Evolutionary conservation across 2,329 filamentous ascomycete genomes (phyloP).

Genomic region (Fusarium anguioides): DNA sequence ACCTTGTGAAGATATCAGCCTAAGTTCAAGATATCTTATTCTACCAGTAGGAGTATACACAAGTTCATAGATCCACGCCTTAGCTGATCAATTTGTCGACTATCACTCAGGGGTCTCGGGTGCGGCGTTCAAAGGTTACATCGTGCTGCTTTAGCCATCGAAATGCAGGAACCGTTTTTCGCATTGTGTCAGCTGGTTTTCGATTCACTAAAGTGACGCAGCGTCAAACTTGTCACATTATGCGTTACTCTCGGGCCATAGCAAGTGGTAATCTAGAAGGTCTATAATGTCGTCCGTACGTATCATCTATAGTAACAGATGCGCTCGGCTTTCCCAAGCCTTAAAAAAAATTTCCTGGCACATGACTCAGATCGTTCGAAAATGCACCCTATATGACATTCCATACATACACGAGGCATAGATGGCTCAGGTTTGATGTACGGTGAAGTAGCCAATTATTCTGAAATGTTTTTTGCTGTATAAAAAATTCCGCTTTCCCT

Average conservation of each 20-base stretch:
- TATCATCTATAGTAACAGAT: slow-evolving; percentile 32
- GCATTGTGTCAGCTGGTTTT: neutral
- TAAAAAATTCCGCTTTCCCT: slow-evolving; percentile 35
- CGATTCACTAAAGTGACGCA: neutral
- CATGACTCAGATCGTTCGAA: slow-evolving; percentile 18
- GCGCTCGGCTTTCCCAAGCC: slow-evolving; percentile 7
- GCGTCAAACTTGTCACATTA: slow-evolving; percentile 1
- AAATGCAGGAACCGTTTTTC: slow-evolving; percentile 22
- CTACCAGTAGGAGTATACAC: no score
- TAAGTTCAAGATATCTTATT: no score
- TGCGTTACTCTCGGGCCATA: neutral
- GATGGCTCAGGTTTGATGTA: slow-evolving; percentile 34
- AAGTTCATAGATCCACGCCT: no score
- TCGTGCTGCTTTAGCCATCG: slow-evolving; percentile 14
- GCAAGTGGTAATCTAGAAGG: slow-evolving; percentile 6
- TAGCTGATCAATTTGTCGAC: slow-evolving; percentile 21
- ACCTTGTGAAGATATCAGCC: no score
- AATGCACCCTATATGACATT: slow-evolving; percentile 40
- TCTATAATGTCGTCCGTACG: slow-evolving; percentile 27
- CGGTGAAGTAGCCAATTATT: slow-evolving; percentile 40
- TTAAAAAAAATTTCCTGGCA: slow-evolving; percentile 22
- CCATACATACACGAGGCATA: slow-evolving; percentile 37
- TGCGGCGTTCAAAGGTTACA: slow-evolving; percentile 30
- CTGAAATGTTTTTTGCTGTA: slow-evolving; percentile 33
- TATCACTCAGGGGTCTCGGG: slow-evolving; percentile 12